Base-by-base conservation (phyloP, 2,329 filamentous ascomycete genomes). In the Pestalotiopsis sp. region DNA sequence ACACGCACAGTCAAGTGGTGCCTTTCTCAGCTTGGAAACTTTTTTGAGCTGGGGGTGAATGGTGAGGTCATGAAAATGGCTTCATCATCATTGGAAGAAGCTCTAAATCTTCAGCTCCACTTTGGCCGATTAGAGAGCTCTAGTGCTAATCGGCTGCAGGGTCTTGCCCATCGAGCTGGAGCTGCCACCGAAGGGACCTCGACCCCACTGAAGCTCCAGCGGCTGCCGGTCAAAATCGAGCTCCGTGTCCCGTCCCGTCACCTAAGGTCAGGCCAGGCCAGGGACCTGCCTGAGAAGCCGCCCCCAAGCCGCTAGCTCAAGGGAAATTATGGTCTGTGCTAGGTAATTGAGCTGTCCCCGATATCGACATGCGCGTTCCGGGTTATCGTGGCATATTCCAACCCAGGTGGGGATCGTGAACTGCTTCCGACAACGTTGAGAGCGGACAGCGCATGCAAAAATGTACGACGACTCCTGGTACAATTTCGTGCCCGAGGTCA, bases 391-490 rank as follows among this genome's bases (percentile, higher is more conserved):
- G 63, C 63, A 66, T 66, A 38, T 56, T 57, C 63, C 36, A 56
- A 27, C 20, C 5, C 36, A 36, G 23, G 63, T 56, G 49, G 49
- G 63, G 41, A 58, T 20, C 59, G n/a, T 36, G 31, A 39, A 62
- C 36, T 36, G 41, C 41, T 11, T 9, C 25, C 45, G 13, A 36
- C 17, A 20, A 56, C 63, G 13, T 25, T 11, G 13, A 12, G 14
- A 49, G 45, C 49, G 27, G 57, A 23, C 27, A 56, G 23, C 41
- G 20, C 63, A 5, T 52, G 17, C 60, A 63, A 39, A 39, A 31
- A 94, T 94, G 92, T 93, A 93, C 79, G 93, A 95, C 80, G 93
- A 95, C 80, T 90, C 92, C 38, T 95, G 93, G 92, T 94, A 95
- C 82, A 93, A 87, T 78, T 91, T 93, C 77, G 88, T 93, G 72